Conservation (phyloP, 345 rosid species). For the Diplotaxis tenuifolia region DNA sequence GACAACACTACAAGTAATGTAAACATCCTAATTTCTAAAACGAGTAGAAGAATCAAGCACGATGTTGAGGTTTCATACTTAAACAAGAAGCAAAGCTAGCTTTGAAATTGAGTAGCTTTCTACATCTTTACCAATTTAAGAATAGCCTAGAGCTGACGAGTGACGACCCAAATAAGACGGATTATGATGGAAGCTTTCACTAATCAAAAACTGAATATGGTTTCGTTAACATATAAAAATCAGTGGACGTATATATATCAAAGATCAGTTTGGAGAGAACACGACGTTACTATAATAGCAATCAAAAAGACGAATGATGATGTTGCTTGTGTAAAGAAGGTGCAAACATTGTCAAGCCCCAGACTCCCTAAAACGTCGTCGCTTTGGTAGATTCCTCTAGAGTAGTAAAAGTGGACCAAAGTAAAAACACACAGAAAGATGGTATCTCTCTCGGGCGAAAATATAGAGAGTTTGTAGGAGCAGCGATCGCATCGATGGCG, state of each 20-base stretch:
- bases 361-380: constrained; percentile 4
- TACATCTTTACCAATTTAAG: no score
- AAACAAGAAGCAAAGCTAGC: neutral
- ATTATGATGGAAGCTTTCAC: no score
- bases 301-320: no score
- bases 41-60: neutral
- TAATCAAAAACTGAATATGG: no score
- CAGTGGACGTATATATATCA: no score
- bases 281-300: no score
- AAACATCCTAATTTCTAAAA: neutral
- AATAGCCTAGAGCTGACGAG: neutral
- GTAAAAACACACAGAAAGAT: constrained; percentile 10
- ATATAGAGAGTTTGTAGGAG: neutral
- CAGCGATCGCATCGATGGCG: constrained; percentile 43
- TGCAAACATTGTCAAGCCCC: no score
- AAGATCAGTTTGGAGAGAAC: no score
- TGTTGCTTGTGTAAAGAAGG: no score
- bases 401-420: constrained; percentile 7
- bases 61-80: neutral
- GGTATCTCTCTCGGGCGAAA: constrained; percentile 18
- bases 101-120: neutral
- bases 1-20: constrained; percentile 4
- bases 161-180: no score
- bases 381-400: neutral
- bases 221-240: no score